These are phyloP conservation scores for Closterium sp. DNA, from an alignment of 139 green algal genomes.

Conservation along the genomic window DNA sequence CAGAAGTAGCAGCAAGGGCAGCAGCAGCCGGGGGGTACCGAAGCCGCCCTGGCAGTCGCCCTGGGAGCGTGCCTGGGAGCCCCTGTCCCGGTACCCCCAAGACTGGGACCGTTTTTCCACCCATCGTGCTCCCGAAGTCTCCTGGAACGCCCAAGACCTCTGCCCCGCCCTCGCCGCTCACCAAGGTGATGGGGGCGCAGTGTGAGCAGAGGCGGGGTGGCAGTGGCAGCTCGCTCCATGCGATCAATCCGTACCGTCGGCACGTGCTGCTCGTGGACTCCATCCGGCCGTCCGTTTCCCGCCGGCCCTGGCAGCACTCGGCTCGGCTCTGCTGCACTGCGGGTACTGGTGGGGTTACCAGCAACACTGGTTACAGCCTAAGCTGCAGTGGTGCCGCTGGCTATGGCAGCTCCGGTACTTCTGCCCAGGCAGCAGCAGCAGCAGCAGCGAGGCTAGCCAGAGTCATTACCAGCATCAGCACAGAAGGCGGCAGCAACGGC, in stretches of 20 bases:
- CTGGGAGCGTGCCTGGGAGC: not conserved
- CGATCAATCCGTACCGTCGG: slow-evolving; percentile 17
- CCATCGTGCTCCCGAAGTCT: not conserved
- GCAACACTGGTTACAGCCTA: not conserved
- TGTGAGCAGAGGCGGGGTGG: not conserved
- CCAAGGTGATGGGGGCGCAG: not conserved
- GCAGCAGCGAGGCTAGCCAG: not conserved
- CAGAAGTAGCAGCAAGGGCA: not conserved
- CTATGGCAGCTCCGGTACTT: too few relatives aligned
- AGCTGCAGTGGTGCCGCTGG: too few relatives aligned
- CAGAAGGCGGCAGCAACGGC: not conserved
- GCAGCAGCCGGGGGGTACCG: not conserved
- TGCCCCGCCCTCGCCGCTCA: not conserved
- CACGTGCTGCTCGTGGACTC: slow-evolving; percentile 33
- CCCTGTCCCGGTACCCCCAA: not conserved
- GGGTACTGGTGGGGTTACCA: too few relatives aligned
- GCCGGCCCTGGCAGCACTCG: slow-evolving; percentile 8
- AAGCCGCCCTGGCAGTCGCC: not conserved
- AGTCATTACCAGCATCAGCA: not conserved
- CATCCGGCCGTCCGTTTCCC: not conserved
- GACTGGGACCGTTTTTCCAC: not conserved
- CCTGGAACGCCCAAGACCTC: not conserved
- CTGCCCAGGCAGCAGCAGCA: too few relatives aligned
- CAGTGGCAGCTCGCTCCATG: not conserved
- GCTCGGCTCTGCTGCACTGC: not conserved